Conservation (phyloP, 2,329 filamentous ascomycete genomes). For the Ceratocystis cubensis region DNA sequence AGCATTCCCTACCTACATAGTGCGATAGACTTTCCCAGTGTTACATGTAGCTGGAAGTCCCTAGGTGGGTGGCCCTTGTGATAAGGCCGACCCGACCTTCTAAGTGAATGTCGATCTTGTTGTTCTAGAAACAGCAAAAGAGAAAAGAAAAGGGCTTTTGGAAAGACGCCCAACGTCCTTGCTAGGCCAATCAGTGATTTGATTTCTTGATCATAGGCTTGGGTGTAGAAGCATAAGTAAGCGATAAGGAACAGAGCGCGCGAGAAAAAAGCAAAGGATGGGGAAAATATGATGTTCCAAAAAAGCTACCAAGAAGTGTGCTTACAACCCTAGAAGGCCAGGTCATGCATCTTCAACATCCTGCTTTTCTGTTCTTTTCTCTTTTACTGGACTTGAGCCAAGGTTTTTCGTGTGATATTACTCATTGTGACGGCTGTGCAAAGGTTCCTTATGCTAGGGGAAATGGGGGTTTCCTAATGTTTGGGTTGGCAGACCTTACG, state of each 20-base stretch:
- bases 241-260: too few species aligned
- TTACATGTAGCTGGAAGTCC: not conserved
- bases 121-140: slow-evolving; percentile 4
- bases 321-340: too few species aligned
- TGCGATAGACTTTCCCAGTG: not conserved
- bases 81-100: not conserved
- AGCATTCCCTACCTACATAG: not conserved
- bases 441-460: slow-evolving; percentile 3
- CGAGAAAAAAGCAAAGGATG: not conserved
- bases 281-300: not conserved
- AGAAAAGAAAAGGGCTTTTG: not conserved
- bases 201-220: not conserved
- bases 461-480: not conserved
- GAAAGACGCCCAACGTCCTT: not conserved
- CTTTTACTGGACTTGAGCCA: not conserved
- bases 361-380: not conserved
- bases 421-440: not conserved
- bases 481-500: not conserved
- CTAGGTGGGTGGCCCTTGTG: not conserved
- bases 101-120: not conserved
- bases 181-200: not conserved
- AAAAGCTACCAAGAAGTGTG: too few species aligned
- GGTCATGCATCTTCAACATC: not conserved
- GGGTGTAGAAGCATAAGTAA: not conserved
- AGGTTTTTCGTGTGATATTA: not conserved